These are phyloP conservation scores for Nepenthes gracilis DNA, from an alignment of 148 eudicot genomes.

Conservation along the genomic window DNA sequence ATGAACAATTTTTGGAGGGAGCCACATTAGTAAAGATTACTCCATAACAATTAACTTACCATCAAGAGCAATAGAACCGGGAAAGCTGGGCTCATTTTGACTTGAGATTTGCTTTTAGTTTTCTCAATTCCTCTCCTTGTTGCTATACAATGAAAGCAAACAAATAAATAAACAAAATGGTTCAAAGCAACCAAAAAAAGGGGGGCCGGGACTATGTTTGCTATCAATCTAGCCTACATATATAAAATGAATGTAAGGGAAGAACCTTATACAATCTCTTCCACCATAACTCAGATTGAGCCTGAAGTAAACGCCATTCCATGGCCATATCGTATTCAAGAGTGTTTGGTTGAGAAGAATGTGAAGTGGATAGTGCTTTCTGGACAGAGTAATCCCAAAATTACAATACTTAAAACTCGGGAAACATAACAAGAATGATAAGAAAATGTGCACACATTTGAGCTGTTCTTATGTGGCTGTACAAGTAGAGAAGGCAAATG, in stretches of 20 bases:
- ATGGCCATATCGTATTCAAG: conserved; percentile 70
- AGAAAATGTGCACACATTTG: no score
- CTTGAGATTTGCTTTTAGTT: conserved; percentile 29
- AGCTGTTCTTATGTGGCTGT: neutral
- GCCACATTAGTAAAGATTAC: no score
- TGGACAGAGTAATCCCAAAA: conserved; percentile 11
- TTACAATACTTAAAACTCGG: neutral
- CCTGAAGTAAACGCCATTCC: conserved; percentile 62
- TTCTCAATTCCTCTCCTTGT: conserved; percentile 35
- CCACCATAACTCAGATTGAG: conserved; percentile 36
- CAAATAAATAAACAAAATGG: neutral
- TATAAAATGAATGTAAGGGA: neutral
- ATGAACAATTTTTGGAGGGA: no score
- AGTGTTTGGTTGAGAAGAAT: conserved; percentile 59
- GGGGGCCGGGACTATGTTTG: neutral
- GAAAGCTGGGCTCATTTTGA: conserved; percentile 9
- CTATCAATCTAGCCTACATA: neutral
- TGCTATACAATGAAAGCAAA: conserved; percentile 18
- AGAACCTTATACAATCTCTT: conserved; percentile 34
- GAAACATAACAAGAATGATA: neutral
- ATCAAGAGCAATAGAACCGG: neutral
- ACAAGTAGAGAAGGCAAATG: neutral
- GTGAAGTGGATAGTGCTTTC: conserved; percentile 83
- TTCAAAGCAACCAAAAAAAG: neutral
- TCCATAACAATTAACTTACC: no score